Base-by-base conservation (phyloP, 805 yeast genomes). In the Pichia membranifaciens region DNA sequence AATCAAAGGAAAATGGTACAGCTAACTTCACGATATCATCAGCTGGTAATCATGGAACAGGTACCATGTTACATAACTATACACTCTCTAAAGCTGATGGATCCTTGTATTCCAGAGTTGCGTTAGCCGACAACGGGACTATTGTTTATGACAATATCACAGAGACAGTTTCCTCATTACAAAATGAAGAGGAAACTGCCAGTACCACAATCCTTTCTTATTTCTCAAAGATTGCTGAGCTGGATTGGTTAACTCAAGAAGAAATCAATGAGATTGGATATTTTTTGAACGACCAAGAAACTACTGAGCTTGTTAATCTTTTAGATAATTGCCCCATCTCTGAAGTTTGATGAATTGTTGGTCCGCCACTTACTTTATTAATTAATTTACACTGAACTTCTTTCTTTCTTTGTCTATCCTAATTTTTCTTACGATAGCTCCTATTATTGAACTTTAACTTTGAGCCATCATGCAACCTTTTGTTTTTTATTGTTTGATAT, bases 21-120 rank as follows among this genome's bases (percentile, higher is more conserved):
- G 73, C 81, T 0, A 51, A 51, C 8, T 75, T 62, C 53, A 66
- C 71, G 1, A 38, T 75, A 3, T 62, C 75, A 6, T 72, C 73
- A n/a, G 38, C 48, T 9, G 79, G 79, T 3, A 75, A 75, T 52
- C 61, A 66, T 50, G 81, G 81, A 1, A 51, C 54, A n/a, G 80
- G 78, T 7, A 44, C 56, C 3, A 54, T 65, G 31, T 58, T 64
- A 55, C 55, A 72, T 66, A 45, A 62, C 50, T 50, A 73, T 52
- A 58, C 60, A 20, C 43, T 60, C 39, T 44, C 51, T 15, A 48
- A 58, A 18, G 51, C 58, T 3, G 62, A 64, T 28, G 50, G 54
- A 10, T 31, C 36, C 35, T 23, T 44, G 6, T 68, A 61, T 52
- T 51, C 55, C 8, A 56, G 72, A 51, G 61, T 58, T 36, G 69